phyloP scores from a whole-genome alignment of 1,284 basidiomycete species.

The Ceratobasidium papillatum region DNA sequence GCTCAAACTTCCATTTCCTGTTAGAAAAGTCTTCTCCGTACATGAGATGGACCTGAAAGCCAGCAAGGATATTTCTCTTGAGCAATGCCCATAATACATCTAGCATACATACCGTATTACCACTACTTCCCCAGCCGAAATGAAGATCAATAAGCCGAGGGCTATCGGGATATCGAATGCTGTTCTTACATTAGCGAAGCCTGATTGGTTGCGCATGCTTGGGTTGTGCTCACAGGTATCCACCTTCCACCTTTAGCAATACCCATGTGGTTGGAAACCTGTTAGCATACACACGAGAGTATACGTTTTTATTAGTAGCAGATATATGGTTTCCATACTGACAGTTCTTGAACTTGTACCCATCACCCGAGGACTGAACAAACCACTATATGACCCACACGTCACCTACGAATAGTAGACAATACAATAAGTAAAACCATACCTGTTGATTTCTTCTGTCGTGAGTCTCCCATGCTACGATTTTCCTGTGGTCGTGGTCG shows the following conservation, averaged over 20 bases:
- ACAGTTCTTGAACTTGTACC: conserved; percentile 18
- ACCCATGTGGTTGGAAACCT: conserved; percentile 31
- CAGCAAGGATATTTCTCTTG: background rate
- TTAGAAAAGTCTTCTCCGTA: background rate
- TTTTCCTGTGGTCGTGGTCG: conserved; percentile 12
- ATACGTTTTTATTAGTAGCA: conserved; percentile 5
- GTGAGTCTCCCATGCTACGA: conserved; percentile 23
- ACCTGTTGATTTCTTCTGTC: conserved; percentile 8
- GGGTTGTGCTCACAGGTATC: conserved; percentile 12
- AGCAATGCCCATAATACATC: background rate
- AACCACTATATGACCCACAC: background rate
- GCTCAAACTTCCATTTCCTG: conserved; percentile 24
- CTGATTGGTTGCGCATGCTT: background rate
- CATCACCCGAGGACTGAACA: conserved; percentile 21
- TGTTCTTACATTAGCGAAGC: background rate
- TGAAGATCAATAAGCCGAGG: conserved; percentile 30
- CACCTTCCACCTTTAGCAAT: background rate
- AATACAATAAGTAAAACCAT: background rate
- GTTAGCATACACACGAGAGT: conserved; percentile 12
- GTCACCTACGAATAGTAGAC: background rate
- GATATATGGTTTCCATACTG: conserved; percentile 6
- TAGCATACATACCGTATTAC: conserved; percentile 11
- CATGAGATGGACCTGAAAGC: conserved; percentile 20
- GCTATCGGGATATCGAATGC: conserved; percentile 6
- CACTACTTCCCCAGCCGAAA: conserved; percentile 14